These are phyloP conservation scores for Plasmopara muralis DNA, from an alignment of 352 stramenopile genomes.

Conservation along the genomic window DNA sequence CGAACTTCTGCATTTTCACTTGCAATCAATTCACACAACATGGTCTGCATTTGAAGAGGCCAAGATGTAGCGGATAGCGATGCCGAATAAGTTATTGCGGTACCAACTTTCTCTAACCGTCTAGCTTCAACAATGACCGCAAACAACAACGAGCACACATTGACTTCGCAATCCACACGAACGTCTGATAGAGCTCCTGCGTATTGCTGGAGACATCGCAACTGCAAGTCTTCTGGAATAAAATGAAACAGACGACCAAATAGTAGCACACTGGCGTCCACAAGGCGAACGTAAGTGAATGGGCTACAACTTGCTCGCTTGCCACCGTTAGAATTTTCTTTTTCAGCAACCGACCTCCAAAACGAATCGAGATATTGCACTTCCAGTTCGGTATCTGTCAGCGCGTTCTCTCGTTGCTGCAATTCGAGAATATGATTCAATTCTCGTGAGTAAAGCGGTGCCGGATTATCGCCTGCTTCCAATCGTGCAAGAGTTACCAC, in stretches of 20 bases:
- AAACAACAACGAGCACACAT: slow-evolving; percentile 74
- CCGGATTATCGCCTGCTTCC: slow-evolving; percentile 53
- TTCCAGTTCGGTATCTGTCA: slow-evolving; percentile 80
- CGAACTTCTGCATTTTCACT: slow-evolving; percentile 59
- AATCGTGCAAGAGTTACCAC: slow-evolving; percentile 51
- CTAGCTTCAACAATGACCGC: slow-evolving; percentile 52
- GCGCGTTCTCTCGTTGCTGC: slow-evolving; percentile 57
- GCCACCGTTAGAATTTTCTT: slow-evolving; percentile 19
- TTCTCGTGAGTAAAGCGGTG: slow-evolving; percentile 60
- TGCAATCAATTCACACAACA: slow-evolving; percentile 74
- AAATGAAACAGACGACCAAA: slow-evolving; percentile 76
- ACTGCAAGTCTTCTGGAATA: slow-evolving; percentile 75
- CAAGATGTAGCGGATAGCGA: slow-evolving; percentile 34
- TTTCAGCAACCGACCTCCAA: slow-evolving; percentile 39
- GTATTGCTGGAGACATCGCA: slow-evolving; percentile 78
- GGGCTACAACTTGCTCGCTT: slow-evolving; percentile 49
- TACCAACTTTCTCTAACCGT: slow-evolving; percentile 19
- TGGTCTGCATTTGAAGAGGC: slow-evolving; percentile 70
- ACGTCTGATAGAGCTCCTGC: slow-evolving; percentile 53
- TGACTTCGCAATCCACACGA: slow-evolving; percentile 59
- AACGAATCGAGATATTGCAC: slow-evolving; percentile 80
- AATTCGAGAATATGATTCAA: slow-evolving; percentile 72
- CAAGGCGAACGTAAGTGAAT: slow-evolving; percentile 75
- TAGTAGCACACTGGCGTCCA: slow-evolving; percentile 68
- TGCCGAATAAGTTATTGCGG: slow-evolving; percentile 8